These are phyloP conservation scores for Teunomyces atbi DNA, from an alignment of 805 yeast genomes.

Conservation along the genomic window DNA sequence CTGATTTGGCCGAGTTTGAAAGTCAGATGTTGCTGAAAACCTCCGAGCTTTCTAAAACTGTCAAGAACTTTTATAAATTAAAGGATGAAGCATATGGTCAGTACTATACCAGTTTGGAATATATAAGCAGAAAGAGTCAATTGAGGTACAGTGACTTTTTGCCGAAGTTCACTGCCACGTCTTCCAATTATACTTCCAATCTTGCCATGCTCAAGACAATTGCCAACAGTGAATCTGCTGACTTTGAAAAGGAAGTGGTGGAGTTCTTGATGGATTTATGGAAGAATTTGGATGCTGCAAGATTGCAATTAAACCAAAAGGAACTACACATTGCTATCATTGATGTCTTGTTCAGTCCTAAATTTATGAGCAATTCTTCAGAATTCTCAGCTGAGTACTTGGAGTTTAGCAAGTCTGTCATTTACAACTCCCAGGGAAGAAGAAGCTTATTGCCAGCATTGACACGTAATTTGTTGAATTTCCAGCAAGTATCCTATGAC, in stretches of 20 bases:
- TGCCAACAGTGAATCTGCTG: slow-evolving; percentile 1
- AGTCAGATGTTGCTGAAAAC: slow-evolving; percentile 20
- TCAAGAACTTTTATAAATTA: slow-evolving; percentile 40
- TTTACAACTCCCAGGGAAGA: slow-evolving; percentile 55
- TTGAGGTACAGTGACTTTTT: slow-evolving; percentile 2
- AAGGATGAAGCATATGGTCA: slow-evolving; percentile 40
- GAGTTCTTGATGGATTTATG: slow-evolving; percentile 49
- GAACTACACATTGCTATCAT: slow-evolving; percentile 60
- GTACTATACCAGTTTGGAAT: slow-evolving; percentile 15
- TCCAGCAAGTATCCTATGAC: slow-evolving; percentile 31
- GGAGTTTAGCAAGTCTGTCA: slow-evolving; percentile 41
- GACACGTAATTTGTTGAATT: slow-evolving; percentile 44
- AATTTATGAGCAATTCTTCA: slow-evolving; percentile 38
- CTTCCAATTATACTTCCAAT: slow-evolving; percentile 25
- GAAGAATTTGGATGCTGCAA: slow-evolving; percentile 53
- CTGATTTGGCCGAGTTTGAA: slow-evolving; percentile 16
- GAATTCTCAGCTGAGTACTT: slow-evolving; percentile 26
- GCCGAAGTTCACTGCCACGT: slow-evolving; percentile 14
- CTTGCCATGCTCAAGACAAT: slow-evolving; percentile 22
- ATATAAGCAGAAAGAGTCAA: background rate
- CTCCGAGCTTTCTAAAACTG: slow-evolving; percentile 18
- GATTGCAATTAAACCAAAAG: slow-evolving; percentile 65
- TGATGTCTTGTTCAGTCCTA: slow-evolving; percentile 44
- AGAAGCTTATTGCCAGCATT: slow-evolving; percentile 66
- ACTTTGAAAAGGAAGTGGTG: slow-evolving; percentile 19